phyloP scores from a whole-genome alignment of 2,329 filamentous ascomycete genomes.

The Tolypocladium amazonense region DNA sequence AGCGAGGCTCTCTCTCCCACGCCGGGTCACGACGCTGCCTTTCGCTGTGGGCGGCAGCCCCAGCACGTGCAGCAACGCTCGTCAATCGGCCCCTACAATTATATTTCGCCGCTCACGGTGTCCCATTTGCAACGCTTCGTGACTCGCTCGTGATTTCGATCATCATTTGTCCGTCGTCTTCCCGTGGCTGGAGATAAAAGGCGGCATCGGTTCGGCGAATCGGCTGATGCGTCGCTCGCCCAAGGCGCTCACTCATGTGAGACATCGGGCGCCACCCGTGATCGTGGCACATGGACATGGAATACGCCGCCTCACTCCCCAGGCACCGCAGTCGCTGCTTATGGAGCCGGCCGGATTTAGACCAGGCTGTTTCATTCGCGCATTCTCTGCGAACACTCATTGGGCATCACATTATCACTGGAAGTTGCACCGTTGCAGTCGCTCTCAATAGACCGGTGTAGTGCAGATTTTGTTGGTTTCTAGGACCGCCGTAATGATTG shows the following conservation, averaged over 20 bases:
- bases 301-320: neutral
- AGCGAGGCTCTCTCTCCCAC: neutral
- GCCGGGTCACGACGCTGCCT: neutral
- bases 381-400: neutral
- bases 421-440: neutral
- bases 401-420: neutral
- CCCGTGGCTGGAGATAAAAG: neutral
- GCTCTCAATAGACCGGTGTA: too few relatives aligned
- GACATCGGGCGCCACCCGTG: constrained; percentile 7
- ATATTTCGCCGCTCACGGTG: neutral
- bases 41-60: neutral
- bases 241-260: constrained; percentile 2
- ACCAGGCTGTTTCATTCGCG: neutral
- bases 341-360: neutral
- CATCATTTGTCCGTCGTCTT: neutral
- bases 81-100: neutral
- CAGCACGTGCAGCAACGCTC: neutral
- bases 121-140: neutral
- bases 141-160: neutral
- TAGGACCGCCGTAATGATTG: too few relatives aligned
- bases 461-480: too few relatives aligned
- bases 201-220: neutral
- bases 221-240: neutral
- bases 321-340: neutral
- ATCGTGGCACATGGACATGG: constrained; percentile 7